Conservation (phyloP, 192 early-diverging fungal species). For the Entomortierella beljakovae region DNA sequence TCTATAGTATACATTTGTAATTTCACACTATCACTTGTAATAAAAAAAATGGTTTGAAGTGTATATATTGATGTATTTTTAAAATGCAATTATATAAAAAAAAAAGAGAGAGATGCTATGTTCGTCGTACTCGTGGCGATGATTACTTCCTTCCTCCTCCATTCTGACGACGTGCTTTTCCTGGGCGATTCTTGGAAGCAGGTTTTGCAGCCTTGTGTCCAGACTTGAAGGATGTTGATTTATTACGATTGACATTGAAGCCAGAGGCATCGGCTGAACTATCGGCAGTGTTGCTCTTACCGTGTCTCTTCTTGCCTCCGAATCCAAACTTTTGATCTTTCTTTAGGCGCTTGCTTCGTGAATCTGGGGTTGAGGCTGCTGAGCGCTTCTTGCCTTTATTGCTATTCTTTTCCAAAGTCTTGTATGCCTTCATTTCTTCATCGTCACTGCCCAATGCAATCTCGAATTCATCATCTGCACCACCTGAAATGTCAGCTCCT, state of each 20-base stretch:
- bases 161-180: conserved; percentile 57
- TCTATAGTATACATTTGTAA: no score
- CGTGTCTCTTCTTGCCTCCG: conserved; percentile 86
- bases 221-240: conserved; percentile 40
- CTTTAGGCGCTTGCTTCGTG: conserved; percentile 30
- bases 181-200: conserved; percentile 48
- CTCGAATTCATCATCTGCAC: conserved; percentile 76
- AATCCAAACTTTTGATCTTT: conserved; percentile 94
- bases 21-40: not conserved
- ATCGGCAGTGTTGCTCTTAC: conserved; percentile 85
- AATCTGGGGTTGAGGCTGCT: conserved; percentile 32
- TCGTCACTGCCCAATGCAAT: conserved; percentile 65
- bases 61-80: no score
- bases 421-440: conserved; percentile 44
- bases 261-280: conserved; percentile 71
- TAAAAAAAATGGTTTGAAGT: no score
- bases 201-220: conserved; percentile 33
- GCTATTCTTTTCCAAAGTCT: conserved; percentile 3
- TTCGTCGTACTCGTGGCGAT: not conserved
- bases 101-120: not conserved
- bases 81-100: not conserved
- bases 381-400: conserved; percentile 27
- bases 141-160: conserved; percentile 34
- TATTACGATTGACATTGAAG: conserved; percentile 66
- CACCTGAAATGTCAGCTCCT: conserved; percentile 58